Evolutionary conservation across 345 rosid species (phyloP).

Genomic region (Salix suchowensis): DNA sequence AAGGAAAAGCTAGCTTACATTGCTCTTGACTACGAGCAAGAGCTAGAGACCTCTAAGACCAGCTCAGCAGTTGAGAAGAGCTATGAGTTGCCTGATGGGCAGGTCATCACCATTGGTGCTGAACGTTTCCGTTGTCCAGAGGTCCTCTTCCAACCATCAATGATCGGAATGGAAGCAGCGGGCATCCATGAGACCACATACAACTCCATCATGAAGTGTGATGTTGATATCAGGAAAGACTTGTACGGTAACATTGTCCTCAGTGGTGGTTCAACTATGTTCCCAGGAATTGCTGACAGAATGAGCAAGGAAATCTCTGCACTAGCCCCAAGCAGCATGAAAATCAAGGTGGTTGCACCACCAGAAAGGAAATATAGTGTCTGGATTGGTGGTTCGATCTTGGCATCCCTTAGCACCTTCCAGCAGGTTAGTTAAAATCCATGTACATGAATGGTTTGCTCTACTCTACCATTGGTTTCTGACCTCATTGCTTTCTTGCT

Average conservation of each 20-base stretch:
- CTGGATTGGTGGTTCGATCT: slow-evolving; percentile 90
- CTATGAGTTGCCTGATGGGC: slow-evolving; percentile 84
- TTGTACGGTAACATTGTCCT: slow-evolving; percentile 86
- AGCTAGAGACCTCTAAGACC: slow-evolving; percentile 82
- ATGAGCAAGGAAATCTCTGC: slow-evolving; percentile 96
- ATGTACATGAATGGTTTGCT: background rate
- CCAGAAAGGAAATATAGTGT: slow-evolving; percentile 92
- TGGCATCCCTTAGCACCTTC: slow-evolving; percentile 95
- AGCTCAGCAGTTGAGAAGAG: slow-evolving; percentile 83
- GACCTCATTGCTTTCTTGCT: background rate
- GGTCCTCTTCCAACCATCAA: slow-evolving; percentile 89
- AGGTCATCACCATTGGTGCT: slow-evolving; percentile 87
- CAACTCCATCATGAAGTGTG: slow-evolving; percentile 93
- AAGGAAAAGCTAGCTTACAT: slow-evolving; percentile 91
- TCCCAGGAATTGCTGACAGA: slow-evolving; percentile 79
- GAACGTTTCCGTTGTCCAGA: slow-evolving; percentile 94
- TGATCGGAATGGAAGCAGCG: slow-evolving; percentile 94
- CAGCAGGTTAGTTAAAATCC: slow-evolving; percentile 57
- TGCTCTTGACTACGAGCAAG: slow-evolving; percentile 90
- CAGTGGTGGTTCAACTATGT: slow-evolving; percentile 95
- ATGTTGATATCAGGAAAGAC: slow-evolving; percentile 86
- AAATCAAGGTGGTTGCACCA: slow-evolving; percentile 90
- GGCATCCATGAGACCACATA: slow-evolving; percentile 91
- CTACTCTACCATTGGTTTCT: background rate
- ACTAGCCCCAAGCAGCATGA: slow-evolving; percentile 93